Conservation (phyloP, 306 rosid species). For the Nissolia schottii region DNA sequence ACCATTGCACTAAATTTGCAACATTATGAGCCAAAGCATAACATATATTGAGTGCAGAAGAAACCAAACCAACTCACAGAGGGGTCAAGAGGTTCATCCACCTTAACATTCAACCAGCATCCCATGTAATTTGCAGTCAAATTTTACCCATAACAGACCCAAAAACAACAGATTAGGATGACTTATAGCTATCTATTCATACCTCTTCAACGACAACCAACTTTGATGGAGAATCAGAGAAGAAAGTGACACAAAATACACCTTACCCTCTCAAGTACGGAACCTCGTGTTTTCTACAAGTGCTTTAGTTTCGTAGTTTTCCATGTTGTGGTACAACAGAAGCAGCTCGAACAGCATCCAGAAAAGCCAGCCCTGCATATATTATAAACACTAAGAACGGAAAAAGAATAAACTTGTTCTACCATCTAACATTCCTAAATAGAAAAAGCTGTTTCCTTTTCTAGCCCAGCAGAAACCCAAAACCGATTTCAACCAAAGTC, state of each 20-base stretch:
- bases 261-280: not conserved
- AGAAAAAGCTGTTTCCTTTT: not conserved
- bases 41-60: slow-evolving; percentile 13
- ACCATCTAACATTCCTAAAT: not conserved
- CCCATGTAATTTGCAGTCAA: not conserved
- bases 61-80: slow-evolving; percentile 70
- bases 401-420: not conserved
- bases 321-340: slow-evolving; percentile 50
- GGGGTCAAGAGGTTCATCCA: slow-evolving; percentile 50
- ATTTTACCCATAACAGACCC: not conserved
- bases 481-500: not conserved
- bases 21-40: not conserved
- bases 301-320: slow-evolving; percentile 21
- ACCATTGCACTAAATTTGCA: not conserved
- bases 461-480: not conserved
- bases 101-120: slow-evolving; percentile 24
- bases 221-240: slow-evolving; percentile 20
- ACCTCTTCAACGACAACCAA: slow-evolving; percentile 68
- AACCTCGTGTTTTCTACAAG: not conserved
- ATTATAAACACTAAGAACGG: not conserved
- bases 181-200: slow-evolving; percentile 12
- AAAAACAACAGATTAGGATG: not conserved
- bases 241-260: slow-evolving; percentile 3
- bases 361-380: slow-evolving; percentile 59
- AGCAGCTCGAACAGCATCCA: slow-evolving; percentile 72